Percentiles rank a stretch among this genome's conserved stretches.
Conservation (phyloP, 768 basidiomycete species). For the Russula compacta region DNA sequence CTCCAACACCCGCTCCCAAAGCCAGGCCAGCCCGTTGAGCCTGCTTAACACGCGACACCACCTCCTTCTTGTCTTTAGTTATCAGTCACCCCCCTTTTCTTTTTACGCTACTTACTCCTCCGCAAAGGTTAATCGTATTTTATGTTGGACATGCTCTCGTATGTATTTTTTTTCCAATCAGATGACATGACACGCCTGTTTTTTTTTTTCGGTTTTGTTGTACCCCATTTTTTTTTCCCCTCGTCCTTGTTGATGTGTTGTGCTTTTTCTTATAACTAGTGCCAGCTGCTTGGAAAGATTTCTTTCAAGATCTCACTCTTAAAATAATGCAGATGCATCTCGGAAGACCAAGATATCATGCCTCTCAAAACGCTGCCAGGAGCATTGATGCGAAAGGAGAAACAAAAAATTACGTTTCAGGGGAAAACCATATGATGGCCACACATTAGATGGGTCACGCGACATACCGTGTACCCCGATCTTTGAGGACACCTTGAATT, state of each 20-base stretch:
- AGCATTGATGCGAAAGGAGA: too few relatives aligned
- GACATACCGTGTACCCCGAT: too few relatives aligned
- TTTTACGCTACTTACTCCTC: neutral
- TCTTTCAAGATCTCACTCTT: neutral
- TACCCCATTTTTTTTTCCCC: neutral
- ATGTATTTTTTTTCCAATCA: neutral
- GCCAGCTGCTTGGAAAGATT: neutral
- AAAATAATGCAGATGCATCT: too few relatives aligned
- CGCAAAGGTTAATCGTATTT: neutral
- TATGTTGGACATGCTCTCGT: neutral
- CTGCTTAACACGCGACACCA: neutral
- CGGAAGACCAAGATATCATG: too few relatives aligned
- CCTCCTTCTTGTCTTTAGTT: neutral
- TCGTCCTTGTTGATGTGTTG: neutral
- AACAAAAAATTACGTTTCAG: too few relatives aligned
- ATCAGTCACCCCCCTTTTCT: neutral
- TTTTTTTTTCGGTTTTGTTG: neutral
- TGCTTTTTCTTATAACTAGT: neutral
- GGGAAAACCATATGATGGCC: too few relatives aligned
- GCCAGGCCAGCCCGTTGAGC: slow-evolving; percentile 28
- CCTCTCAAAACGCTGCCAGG: neutral
- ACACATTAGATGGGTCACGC: too few relatives aligned
- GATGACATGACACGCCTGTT: too few relatives aligned
- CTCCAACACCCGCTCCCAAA: slow-evolving; percentile 26
- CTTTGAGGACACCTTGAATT: too few relatives aligned